These are phyloP conservation scores for Elsinoe arachidis DNA, from an alignment of 2,329 filamentous ascomycete species.

Conservation along the genomic window DNA sequence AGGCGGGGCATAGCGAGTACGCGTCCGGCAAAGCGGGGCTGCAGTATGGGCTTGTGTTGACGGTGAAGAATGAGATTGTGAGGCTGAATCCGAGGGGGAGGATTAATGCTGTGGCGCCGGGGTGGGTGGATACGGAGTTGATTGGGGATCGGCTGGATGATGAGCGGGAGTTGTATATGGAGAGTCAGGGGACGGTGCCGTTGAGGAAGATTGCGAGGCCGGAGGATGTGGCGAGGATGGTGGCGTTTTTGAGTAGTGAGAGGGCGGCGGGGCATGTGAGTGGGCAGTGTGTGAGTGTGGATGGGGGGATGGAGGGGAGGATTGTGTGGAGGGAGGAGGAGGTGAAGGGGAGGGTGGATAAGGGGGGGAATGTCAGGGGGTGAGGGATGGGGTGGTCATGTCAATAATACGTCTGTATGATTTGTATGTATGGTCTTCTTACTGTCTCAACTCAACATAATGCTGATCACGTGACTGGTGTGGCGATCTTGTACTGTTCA, in stretches of 20 bases:
- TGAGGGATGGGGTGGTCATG: not conserved
- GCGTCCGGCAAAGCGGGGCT: constrained; percentile 43
- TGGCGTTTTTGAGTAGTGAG: constrained; percentile 44
- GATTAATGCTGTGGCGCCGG: constrained; percentile 46
- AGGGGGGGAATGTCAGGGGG: not conserved
- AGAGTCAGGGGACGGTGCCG: constrained; percentile 43
- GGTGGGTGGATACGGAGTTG: constrained; percentile 40
- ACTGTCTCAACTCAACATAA: not conserved
- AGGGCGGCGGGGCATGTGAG: constrained; percentile 46
- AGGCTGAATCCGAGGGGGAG: constrained; percentile 42
- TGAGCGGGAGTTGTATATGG: constrained; percentile 41
- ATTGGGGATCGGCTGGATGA: constrained; percentile 44
- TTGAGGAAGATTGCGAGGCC: constrained; percentile 41
- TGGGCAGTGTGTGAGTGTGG: constrained; percentile 45
- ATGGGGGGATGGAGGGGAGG: constrained; percentile 44
- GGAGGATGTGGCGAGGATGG: constrained; percentile 41
- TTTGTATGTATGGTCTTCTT: not conserved
- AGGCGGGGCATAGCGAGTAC: constrained; percentile 44
- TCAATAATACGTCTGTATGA: not conserved
- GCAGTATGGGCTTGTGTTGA: constrained; percentile 45
- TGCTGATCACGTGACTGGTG: not conserved
- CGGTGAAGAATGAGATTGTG: constrained; percentile 48
- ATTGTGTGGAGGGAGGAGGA: constrained; percentile 43
- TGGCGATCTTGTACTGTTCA: not conserved
- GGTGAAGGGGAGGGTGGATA: constrained; percentile 18